Conservation (phyloP, 2,329 filamentous ascomycete species). For the Aaosphaeria pasadenensis region DNA sequence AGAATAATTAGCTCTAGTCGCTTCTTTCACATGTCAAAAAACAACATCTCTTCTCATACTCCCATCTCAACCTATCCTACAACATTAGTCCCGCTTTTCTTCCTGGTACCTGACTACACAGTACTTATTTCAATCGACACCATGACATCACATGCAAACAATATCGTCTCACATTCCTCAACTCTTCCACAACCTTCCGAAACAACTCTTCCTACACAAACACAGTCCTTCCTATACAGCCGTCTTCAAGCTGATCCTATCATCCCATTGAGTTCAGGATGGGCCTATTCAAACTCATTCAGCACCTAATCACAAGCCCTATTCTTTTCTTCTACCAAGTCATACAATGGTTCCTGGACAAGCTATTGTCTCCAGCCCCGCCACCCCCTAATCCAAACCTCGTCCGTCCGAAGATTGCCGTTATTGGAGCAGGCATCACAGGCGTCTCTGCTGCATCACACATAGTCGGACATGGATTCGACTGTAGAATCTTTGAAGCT, state of each 20-base stretch:
- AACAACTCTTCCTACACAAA: not conserved
- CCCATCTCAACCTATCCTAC: too few species aligned
- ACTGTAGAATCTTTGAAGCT: constrained; percentile 75
- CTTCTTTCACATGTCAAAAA: too few species aligned
- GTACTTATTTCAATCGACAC: not conserved
- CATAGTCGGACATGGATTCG: constrained; percentile 81
- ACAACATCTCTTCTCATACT: too few species aligned
- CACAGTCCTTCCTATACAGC: not conserved
- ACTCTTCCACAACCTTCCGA: not conserved
- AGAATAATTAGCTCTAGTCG: too few species aligned
- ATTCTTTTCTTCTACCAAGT: constrained; percentile 63
- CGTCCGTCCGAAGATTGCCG: constrained; percentile 55
- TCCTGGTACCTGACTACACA: too few species aligned
- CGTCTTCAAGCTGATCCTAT: not conserved
- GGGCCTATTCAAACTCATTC: constrained; percentile 14
- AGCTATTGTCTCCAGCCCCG: constrained; percentile 66
- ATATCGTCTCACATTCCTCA: not conserved
- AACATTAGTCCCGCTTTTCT: too few species aligned
- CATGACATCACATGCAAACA: not conserved
- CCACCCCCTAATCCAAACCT: constrained; percentile 58
- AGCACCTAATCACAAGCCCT: constrained; percentile 36
- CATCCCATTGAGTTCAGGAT: constrained; percentile 6
- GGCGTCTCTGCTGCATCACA: constrained; percentile 76
- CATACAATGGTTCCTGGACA: constrained; percentile 62
- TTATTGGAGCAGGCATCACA: constrained; percentile 59